Evolutionary conservation across 352 stramenopile genomes (phyloP).

Genomic region (Pythium dissimile): DNA sequence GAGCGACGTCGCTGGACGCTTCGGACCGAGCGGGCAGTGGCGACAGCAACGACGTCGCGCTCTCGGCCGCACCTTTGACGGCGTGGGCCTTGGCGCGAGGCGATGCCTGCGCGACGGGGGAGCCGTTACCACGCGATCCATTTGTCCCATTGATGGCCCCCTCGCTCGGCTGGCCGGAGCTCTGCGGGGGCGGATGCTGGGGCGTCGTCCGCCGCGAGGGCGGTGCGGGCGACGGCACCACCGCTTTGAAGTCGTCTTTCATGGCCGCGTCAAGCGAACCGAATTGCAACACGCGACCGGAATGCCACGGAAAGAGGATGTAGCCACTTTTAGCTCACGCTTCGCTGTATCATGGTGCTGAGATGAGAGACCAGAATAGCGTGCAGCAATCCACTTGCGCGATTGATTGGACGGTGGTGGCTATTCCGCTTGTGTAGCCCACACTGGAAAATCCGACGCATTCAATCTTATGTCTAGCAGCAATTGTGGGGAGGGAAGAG

Average conservation of each 20-base stretch:
- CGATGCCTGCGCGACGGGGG: constrained; percentile 7
- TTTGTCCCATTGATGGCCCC: background rate
- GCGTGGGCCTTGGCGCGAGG: constrained; percentile 22
- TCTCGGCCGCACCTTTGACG: background rate
- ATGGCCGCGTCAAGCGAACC: background rate
- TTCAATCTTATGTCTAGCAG: too few species aligned
- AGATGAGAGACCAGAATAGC: too few species aligned
- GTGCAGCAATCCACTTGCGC: too few species aligned
- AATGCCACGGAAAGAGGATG: too few species aligned
- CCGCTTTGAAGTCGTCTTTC: constrained; percentile 23
- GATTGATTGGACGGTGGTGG: too few species aligned
- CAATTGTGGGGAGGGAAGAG: too few species aligned
- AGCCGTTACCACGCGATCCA: background rate
- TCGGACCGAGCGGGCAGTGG: background rate
- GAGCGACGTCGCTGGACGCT: background rate
- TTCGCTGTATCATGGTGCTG: too few species aligned
- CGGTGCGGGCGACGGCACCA: constrained; percentile 17
- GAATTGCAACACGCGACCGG: too few species aligned
- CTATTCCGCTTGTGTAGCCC: too few species aligned
- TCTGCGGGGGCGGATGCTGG: constrained; percentile 8
- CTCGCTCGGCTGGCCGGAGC: constrained; percentile 23
- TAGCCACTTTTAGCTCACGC: too few species aligned
- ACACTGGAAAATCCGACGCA: too few species aligned
- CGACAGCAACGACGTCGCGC: background rate
- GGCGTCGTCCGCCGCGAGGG: constrained; percentile 13